Evolutionary conservation across 805 yeast species (phyloP), one percentile per base, ranked within the genome.

Genomic region (Cephaloascus fragrans): DNA sequence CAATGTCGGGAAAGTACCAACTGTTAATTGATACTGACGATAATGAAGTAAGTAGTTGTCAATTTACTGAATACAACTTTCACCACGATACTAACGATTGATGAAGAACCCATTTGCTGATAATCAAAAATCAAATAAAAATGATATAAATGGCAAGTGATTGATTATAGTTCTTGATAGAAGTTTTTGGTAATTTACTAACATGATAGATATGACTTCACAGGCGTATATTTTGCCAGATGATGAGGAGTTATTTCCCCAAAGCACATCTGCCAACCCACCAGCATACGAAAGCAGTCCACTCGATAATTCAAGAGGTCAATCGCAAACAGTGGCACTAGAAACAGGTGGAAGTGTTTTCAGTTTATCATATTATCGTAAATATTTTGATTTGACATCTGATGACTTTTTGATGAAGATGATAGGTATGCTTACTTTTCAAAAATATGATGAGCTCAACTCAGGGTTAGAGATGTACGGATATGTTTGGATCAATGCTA

Each of bases 401-500:
- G 59, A 55, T 9, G 80, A 79, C 9, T 88, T 86, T 43, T 53
- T 73, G 35, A 47, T 44, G 15, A 53, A 66, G 40, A 76, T 88
- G 0, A 45, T 80, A 32, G 80, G 83, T 47, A 83, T 89, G 15
- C 46, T 69, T 32, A 50, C 59, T 46, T 44, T 50, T 14, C 52
- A 56, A 14, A 49, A 51, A 19, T 47, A 50, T 15, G 52, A 49
- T 5, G 64, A 56, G 26, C 41, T 46, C 39, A 75, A 81, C 3
- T 12, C 14, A 20, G 42, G 46, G 8, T 53, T 61, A 1, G 97
- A 89, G 51, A 61, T 89, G 39, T 90, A 87, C 56, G 96, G 96
- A 1, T 83, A 94, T 5, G 64, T 87, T 16, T 89, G 97, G 97
- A 78, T 89, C 34, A 83, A 90, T 10, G 87, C 88, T 0, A 82